A percentile compares a stretch with the other conserved stretches of the same genome.
Conservation (phyloP, 2,329 filamentous ascomycete species). For the Lasiodiplodia theobromae region DNA sequence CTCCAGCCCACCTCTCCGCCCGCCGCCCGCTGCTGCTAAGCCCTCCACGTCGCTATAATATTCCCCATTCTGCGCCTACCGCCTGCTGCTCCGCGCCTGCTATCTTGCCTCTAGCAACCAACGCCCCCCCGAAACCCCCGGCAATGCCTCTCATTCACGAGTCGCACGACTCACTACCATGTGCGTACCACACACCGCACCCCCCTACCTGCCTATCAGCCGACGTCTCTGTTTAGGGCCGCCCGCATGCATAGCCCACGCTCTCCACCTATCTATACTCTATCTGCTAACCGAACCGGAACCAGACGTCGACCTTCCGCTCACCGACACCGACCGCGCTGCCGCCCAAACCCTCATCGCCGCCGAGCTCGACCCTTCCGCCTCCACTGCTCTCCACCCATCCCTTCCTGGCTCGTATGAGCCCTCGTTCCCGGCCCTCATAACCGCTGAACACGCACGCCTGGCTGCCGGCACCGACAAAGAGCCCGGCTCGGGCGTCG, state of each 20-base stretch:
- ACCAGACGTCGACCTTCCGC: conserved; percentile 81
- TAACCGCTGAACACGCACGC: conserved; percentile 73
- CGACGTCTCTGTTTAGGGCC: not conserved
- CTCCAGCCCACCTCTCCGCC: not conserved
- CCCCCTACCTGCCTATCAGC: conserved; percentile 19
- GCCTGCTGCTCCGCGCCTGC: not conserved
- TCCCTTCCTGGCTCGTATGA: conserved; percentile 62
- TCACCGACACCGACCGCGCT: conserved; percentile 67
- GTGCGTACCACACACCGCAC: conserved; percentile 54
- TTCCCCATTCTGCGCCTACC: conserved; percentile 2
- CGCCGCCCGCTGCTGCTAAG: not conserved
- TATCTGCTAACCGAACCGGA: conserved; percentile 27
- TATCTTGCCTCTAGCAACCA: conserved; percentile 2
- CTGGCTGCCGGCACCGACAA: conserved; percentile 60
- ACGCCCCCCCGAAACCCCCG: not conserved
- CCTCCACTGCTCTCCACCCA: conserved; percentile 58
- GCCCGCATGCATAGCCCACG: conserved; percentile 26
- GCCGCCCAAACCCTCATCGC: conserved; percentile 74
- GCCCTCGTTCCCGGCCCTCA: conserved; percentile 68
- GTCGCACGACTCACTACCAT: conserved; percentile 81
- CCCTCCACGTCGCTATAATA: not conserved
- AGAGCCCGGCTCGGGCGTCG: conserved; percentile 69
- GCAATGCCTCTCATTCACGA: conserved; percentile 72
- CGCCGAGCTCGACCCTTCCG: conserved; percentile 63
- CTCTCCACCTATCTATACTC: conserved; percentile 6